phyloP scores from a whole-genome alignment of 208 protist species.

The Lotmaria passim region DNA sequence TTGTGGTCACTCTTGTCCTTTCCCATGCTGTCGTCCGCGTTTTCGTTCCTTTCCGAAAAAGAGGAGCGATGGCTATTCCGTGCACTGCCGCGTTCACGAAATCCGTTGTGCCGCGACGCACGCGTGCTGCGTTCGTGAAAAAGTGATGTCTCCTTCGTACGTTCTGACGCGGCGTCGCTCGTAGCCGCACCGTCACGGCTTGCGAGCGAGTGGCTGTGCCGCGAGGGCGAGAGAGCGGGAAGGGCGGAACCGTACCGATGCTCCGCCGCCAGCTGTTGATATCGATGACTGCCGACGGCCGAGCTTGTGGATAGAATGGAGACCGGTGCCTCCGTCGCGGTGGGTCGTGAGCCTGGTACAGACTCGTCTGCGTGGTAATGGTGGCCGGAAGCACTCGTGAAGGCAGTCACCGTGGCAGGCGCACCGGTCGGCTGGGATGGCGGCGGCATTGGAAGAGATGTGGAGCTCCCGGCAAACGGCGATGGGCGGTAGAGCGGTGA shows the following conservation, averaged over 20 bases:
- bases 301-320: background rate
- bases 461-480: background rate
- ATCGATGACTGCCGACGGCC: background rate
- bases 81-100: conserved; percentile 2
- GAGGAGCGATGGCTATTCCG: background rate
- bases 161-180: too few species aligned
- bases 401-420: conserved; percentile 1
- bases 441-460: background rate
- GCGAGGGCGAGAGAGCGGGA: background rate
- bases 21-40: background rate
- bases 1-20: background rate
- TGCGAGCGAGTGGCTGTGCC: too few species aligned
- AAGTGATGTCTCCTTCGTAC: too few species aligned
- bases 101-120: background rate
- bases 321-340: background rate
- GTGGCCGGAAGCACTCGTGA: background rate
- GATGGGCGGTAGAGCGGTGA: conserved; percentile 7
- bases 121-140: background rate
- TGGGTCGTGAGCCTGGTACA: background rate
- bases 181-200: too few species aligned
- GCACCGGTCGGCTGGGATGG: background rate
- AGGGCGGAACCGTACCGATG: conserved; percentile 24
- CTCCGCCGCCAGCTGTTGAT: conserved; percentile 25
- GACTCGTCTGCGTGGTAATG: conserved; percentile 29
- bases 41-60: background rate